Evolutionary conservation across 495 filamentous ascomycete species (phyloP).

Genomic region (Xylaria curta): DNA sequence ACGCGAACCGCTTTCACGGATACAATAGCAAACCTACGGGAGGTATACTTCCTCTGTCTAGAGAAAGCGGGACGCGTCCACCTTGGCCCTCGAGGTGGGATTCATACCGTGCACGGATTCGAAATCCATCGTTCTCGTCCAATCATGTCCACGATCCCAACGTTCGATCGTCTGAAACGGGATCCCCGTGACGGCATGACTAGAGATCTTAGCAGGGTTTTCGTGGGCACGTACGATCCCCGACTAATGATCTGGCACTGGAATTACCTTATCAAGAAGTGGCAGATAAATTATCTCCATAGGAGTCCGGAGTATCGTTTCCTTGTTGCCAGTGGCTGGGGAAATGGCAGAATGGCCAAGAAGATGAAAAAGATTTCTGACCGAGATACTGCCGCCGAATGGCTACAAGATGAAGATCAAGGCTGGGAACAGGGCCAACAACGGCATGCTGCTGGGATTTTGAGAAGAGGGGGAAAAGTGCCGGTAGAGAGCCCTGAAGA

Average conservation of each 20-base stretch:
- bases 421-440: neutral
- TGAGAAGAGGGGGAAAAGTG: slow-evolving; percentile 7
- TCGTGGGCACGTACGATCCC: slow-evolving; percentile 15
- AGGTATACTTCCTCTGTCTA: slow-evolving; percentile 8
- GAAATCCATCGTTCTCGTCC: slow-evolving; percentile 18
- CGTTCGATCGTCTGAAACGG: slow-evolving; percentile 10
- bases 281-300: neutral
- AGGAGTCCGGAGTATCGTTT: neutral
- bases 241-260: neutral
- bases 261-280: neutral
- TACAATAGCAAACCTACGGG: neutral
- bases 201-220: slow-evolving; percentile 14
- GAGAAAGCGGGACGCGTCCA: slow-evolving; percentile 8
- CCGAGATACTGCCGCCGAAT: slow-evolving; percentile 8
- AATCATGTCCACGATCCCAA: slow-evolving; percentile 11
- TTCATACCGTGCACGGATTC: neutral
- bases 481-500: slow-evolving; percentile 14
- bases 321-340: neutral
- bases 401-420: slow-evolving; percentile 7
- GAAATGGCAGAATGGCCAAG: neutral
- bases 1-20: neutral
- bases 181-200: slow-evolving; percentile 15
- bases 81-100: slow-evolving; percentile 9
- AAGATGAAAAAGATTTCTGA: neutral
- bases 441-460: neutral